Percentiles rank a stretch among this genome's conserved stretches.
Evolutionary conservation across 1,139 yeast species (phyloP).

Genomic region (Lipomyces yarrowii): DNA sequence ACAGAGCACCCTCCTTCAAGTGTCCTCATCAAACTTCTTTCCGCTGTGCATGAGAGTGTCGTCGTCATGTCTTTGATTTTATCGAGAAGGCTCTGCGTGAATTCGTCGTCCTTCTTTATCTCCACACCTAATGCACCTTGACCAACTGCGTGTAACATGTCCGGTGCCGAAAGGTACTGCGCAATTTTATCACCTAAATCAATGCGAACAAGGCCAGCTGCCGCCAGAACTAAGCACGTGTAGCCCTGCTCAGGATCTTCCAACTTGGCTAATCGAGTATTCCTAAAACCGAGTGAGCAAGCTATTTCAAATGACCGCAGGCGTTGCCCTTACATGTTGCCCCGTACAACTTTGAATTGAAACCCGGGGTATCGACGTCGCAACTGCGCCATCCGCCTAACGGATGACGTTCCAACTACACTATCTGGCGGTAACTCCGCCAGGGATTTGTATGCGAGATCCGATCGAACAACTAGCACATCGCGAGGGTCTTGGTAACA

Average conservation of each 20-base stretch:
- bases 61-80: slow-evolving; percentile 68
- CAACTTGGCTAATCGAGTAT: slow-evolving; percentile 76
- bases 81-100: slow-evolving; percentile 58
- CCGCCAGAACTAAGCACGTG: slow-evolving; percentile 81
- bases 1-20: slow-evolving; percentile 98
- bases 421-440: slow-evolving; percentile 81
- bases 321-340: slow-evolving; percentile 54
- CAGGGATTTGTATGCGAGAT: slow-evolving; percentile 63
- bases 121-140: slow-evolving; percentile 97
- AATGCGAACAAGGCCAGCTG: slow-evolving; percentile 83
- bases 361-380: slow-evolving; percentile 61
- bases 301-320: background rate
- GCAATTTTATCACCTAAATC: slow-evolving; percentile 72
- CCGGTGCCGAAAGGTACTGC: slow-evolving; percentile 65
- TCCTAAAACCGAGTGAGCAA: slow-evolving; percentile 9
- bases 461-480: slow-evolving; percentile 79
- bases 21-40: slow-evolving; percentile 81
- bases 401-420: slow-evolving; percentile 91
- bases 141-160: slow-evolving; percentile 95
- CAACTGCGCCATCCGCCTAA: slow-evolving; percentile 84
- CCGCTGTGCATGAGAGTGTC: slow-evolving; percentile 83
- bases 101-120: slow-evolving; percentile 68
- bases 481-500: slow-evolving; percentile 73
- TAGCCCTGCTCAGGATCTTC: slow-evolving; percentile 70
- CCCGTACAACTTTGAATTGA: slow-evolving; percentile 78